Base-by-base conservation (phyloP, 2,329 filamentous ascomycete genomes). In the Dactylellina drechsleri region DNA sequence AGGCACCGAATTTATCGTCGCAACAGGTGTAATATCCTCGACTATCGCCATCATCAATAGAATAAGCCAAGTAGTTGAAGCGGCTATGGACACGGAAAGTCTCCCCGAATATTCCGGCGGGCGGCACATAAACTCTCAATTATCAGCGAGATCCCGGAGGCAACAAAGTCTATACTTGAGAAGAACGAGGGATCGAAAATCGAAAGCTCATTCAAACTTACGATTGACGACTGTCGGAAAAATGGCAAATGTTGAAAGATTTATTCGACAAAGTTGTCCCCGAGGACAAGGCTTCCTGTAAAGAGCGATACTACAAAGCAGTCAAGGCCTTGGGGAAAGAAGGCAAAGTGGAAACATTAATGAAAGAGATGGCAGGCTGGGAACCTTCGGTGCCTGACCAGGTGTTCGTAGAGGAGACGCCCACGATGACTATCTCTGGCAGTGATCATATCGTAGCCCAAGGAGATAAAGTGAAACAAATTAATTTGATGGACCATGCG, bases 301-400 rank as follows among this genome's bases (percentile, higher is more conserved):
- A 45, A 7, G 53, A 59, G 1, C 45, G 64, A 43, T 67, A 67
- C 45, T 23, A 26, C 31, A 60, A 67, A 26, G 64, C 64, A 12
- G 64, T 41, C 13, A 67, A 50, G 45, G 59, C 54, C 23, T 31
- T 67, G 15, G 64, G 64, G 8, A 67, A 67, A 45, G 64, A 54
- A 1, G 40, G 54, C 6, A 67, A 60, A 45, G 64, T 67, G 1
- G 64, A 67, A 36, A 31, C 6, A 4, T 53, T 67, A 18, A 45
- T 67, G 45, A 67, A 67, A 26, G 54, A 59, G 23, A 26, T 67
- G 5, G 45, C 5, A 23, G 12, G n/a, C 7, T 67, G 45, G 65
- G 54, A 60, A n/a, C 16, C 65, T 5, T 67, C 65, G 2, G 49
- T 67, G 16, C 53, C 64, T 0, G 54, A 66, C 28, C 3, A 40